Percentiles rank a stretch among this genome's conserved stretches.
Evolutionary conservation across 2,329 filamentous ascomycete species (phyloP).

Genomic region (Cladobotryum protrusum): DNA sequence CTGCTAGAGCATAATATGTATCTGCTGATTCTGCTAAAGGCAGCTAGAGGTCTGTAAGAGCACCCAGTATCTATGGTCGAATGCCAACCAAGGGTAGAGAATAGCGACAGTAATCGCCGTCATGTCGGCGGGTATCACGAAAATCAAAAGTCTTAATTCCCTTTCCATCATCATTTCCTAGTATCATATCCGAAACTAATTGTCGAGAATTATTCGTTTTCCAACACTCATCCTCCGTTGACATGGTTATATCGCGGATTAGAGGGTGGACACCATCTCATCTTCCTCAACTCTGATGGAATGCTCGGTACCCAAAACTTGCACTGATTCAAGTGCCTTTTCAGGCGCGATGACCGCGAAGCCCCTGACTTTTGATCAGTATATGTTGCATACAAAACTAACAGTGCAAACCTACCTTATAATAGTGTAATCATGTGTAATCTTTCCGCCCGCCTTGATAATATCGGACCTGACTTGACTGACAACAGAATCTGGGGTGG

Average conservation of each 20-base stretch:
- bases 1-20: not conserved
- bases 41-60: not conserved
- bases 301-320: slow-evolving; percentile 49
- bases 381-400: not conserved
- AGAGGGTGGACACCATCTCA: slow-evolving; percentile 50
- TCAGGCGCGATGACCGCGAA: slow-evolving; percentile 70
- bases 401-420: slow-evolving; percentile 52
- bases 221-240: not conserved
- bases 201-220: not conserved
- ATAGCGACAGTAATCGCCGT: slow-evolving; percentile 9
- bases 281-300: slow-evolving; percentile 65
- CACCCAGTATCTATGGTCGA: no score
- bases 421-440: slow-evolving; percentile 70
- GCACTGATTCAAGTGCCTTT: slow-evolving; percentile 61
- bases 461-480: slow-evolving; percentile 67
- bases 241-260: not conserved
- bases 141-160: not conserved
- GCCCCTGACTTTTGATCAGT: slow-evolving; percentile 48
- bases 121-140: slow-evolving; percentile 4
- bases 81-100: not conserved
- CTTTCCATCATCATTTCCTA: no score
- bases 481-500: slow-evolving; percentile 58
- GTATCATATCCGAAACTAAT: no score
- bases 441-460: slow-evolving; percentile 61
- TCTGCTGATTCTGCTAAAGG: not conserved